These are phyloP conservation scores for Fraxinus paxiana DNA, from an alignment of 305 asterid genomes.

Conservation along the genomic window DNA sequence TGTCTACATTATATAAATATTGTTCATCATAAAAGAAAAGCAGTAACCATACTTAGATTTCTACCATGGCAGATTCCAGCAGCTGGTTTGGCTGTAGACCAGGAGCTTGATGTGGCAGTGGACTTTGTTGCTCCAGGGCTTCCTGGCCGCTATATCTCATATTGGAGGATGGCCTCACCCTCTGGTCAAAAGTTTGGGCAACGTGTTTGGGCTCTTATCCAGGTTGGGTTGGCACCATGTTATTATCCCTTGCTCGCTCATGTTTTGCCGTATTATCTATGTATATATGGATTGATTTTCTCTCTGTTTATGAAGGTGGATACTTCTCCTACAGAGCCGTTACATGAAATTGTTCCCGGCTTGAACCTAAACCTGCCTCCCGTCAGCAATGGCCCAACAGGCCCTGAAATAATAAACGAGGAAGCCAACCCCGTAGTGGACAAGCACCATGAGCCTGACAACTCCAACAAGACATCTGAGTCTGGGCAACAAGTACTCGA, in stretches of 20 bases:
- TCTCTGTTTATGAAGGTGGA: slow-evolving; percentile 44
- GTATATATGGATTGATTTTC: neutral
- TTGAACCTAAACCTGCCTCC: slow-evolving; percentile 84
- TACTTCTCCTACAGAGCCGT: slow-evolving; percentile 32
- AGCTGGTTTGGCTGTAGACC: slow-evolving; percentile 48
- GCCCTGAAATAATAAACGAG: slow-evolving; percentile 32
- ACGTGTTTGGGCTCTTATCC: slow-evolving; percentile 90
- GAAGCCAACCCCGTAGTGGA: slow-evolving; percentile 32
- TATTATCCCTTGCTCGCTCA: neutral
- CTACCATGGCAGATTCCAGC: slow-evolving; percentile 46
- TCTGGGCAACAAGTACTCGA: slow-evolving; percentile 30
- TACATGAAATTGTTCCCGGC: slow-evolving; percentile 36
- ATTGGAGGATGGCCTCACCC: slow-evolving; percentile 87
- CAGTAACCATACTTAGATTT: neutral
- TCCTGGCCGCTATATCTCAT: slow-evolving; percentile 82
- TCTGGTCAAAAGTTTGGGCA: slow-evolving; percentile 91
- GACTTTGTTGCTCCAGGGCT: slow-evolving; percentile 76
- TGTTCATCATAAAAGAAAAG: neutral
- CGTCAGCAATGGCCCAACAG: slow-evolving; percentile 23
- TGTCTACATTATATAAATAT: neutral
- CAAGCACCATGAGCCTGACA: slow-evolving; percentile 20
- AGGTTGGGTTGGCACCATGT: slow-evolving; percentile 39
- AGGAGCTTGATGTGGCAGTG: slow-evolving; percentile 72
- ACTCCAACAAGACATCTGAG: slow-evolving; percentile 26
- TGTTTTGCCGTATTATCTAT: neutral